phyloP scores from a whole-genome alignment of 2,329 filamentous ascomycete species.

The Talaromyces marneffei region DNA sequence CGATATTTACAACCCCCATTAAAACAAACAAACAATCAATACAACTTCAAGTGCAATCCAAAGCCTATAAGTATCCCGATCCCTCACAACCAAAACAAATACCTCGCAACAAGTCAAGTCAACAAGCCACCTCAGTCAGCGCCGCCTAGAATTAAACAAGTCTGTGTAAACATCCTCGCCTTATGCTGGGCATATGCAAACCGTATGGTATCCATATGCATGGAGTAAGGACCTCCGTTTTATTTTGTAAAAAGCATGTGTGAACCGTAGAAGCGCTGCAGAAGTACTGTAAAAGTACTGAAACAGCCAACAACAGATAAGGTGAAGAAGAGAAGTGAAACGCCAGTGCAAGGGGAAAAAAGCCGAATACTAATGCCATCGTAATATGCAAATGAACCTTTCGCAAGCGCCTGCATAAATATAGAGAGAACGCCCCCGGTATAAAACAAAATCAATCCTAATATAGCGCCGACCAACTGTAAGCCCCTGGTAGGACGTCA shows the following conservation, averaged over 20 bases:
- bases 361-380: constrained; percentile 30
- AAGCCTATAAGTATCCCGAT: constrained; percentile 8
- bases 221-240: not conserved
- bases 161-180: not conserved
- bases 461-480: constrained; percentile 13
- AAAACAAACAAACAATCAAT: constrained; percentile 12
- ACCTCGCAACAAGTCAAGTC: constrained; percentile 2
- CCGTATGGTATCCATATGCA: too few species aligned
- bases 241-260: not conserved
- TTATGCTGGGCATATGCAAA: not conserved
- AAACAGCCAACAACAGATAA: not conserved
- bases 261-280: too few species aligned
- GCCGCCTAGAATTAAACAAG: constrained; percentile 1
- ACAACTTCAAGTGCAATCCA: constrained; percentile 13
- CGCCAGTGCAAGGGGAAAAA: constrained; percentile 10
- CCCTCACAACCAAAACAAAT: constrained; percentile 6
- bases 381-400: constrained; percentile 31
- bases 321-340: constrained; percentile 16
- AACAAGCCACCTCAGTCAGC: constrained; percentile 8
- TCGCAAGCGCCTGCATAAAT: constrained; percentile 17
- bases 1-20: constrained; percentile 16
- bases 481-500: constrained; percentile 10
- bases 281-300: not conserved
- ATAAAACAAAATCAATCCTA: constrained; percentile 15
- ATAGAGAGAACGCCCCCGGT: constrained; percentile 17